A percentile compares a stretch with the other conserved stretches of the same genome.
phyloP scores from a whole-genome alignment of 306 rosid species.

The Crotalaria pallida region DNA sequence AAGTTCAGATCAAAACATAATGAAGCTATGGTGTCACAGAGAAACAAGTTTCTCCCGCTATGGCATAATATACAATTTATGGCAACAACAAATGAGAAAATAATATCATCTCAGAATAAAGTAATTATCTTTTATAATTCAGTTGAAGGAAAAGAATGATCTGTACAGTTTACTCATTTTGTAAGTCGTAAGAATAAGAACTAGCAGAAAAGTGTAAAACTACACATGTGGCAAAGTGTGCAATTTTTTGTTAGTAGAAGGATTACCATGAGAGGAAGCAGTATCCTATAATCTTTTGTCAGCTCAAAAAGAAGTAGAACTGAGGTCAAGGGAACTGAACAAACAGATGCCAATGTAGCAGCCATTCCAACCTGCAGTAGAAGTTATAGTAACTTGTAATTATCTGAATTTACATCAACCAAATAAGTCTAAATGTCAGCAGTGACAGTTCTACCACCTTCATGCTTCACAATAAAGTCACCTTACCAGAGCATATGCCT shows the following conservation, averaged over 20 bases:
- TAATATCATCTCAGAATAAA: background rate
- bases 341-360: constrained; percentile 93
- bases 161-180: constrained; percentile 1
- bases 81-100: background rate
- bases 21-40: background rate
- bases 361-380: constrained; percentile 95
- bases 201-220: constrained; percentile 2
- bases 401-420: constrained; percentile 4
- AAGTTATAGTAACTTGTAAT: constrained; percentile 21
- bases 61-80: background rate
- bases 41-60: background rate
- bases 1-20: background rate
- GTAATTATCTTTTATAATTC: background rate
- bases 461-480: background rate
- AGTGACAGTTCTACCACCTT: background rate
- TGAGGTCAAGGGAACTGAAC: constrained; percentile 96
- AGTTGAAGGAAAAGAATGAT: background rate
- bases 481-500: constrained; percentile 93
- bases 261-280: constrained; percentile 98
- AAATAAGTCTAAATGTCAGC: constrained; percentile 4
- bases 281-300: constrained; percentile 91
- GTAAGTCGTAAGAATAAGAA: constrained; percentile 3
- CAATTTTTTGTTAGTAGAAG: background rate
- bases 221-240: background rate
- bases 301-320: constrained; percentile 97